Evolutionary conservation across 2,329 filamentous ascomycete genomes (phyloP).

Genomic region (Verticillium albo-atrum): DNA sequence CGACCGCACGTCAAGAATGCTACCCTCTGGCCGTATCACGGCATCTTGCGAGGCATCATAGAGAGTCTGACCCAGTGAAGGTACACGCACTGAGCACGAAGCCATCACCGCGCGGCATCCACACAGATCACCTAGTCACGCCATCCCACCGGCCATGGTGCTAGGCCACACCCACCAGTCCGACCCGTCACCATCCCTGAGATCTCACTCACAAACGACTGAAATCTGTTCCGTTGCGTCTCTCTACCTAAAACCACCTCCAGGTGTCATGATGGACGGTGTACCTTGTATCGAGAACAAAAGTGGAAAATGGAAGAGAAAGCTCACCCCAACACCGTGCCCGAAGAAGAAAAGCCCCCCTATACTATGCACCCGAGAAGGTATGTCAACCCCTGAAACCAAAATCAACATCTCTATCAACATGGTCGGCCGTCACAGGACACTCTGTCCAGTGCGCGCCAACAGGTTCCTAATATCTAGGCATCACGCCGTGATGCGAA

Average conservation of each 20-base stretch:
- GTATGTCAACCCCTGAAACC: not conserved
- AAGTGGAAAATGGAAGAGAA: not conserved
- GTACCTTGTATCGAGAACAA: not conserved
- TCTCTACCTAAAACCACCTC: not conserved
- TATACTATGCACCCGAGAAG: not conserved
- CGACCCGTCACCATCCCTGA: not conserved
- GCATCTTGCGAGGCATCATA: not conserved
- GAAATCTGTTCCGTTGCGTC: not conserved
- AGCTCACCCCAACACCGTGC: not conserved
- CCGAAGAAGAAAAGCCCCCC: not conserved
- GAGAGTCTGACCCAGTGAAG: not conserved
- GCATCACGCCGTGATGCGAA: slow-evolving; percentile 13
- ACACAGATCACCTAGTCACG: not conserved
- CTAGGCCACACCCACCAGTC: not conserved
- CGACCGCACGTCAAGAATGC: not conserved
- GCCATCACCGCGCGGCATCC: not conserved
- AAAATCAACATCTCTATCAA: not conserved
- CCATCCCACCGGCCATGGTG: not conserved
- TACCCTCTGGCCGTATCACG: not conserved
- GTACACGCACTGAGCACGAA: not conserved
- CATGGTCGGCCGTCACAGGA: not conserved
- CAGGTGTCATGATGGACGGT: not conserved
- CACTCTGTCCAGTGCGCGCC: not conserved
- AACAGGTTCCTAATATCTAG: not conserved
- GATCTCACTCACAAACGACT: not conserved